These are phyloP conservation scores for Orbilia oligospora DNA, from an alignment of 2,329 filamentous ascomycete genomes.

Conservation along the genomic window DNA sequence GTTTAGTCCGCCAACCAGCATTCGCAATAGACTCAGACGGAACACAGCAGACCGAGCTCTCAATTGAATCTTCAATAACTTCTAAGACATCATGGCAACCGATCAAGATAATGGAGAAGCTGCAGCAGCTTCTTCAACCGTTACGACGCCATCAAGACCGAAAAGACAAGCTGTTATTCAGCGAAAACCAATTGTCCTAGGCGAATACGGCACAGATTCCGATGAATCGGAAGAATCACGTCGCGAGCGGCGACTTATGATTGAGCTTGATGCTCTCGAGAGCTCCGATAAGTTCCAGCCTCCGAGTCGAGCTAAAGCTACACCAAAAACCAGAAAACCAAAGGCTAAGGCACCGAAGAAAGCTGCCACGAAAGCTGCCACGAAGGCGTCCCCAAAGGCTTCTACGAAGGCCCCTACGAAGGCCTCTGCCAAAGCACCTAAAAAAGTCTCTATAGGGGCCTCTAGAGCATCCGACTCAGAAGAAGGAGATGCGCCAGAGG, in stretches of 20 bases:
- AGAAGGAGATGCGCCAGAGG: not conserved
- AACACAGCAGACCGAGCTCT: conserved; percentile 11
- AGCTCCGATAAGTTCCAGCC: conserved; percentile 39
- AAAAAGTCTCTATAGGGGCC: not conserved
- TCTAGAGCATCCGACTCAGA: conserved; percentile 14
- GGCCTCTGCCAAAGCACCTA: too few species aligned
- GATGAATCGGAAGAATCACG: conserved; percentile 28
- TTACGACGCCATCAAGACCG: conserved; percentile 21
- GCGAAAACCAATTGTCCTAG: conserved; percentile 28
- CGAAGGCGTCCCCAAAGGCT: not conserved
- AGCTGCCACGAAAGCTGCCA: not conserved
- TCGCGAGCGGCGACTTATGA: not conserved
- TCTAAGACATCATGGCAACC: not conserved
- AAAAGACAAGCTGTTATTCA: conserved; percentile 39
- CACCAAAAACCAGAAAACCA: conserved; percentile 3
- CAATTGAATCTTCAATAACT: not conserved
- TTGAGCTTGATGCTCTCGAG: not conserved
- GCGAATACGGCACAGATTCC: conserved; percentile 25
- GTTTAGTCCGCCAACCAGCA: conserved; percentile 12
- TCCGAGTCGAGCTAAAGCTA: conserved; percentile 30
- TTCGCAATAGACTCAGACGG: conserved; percentile 3
- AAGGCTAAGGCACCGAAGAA: not conserved
- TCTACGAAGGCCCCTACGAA: not conserved
- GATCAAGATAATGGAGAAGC: not conserved
- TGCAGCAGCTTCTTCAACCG: not conserved